Base-by-base conservation (phyloP, 2,329 filamentous ascomycete species). In the Chaetomiaceae sp. region DNA sequence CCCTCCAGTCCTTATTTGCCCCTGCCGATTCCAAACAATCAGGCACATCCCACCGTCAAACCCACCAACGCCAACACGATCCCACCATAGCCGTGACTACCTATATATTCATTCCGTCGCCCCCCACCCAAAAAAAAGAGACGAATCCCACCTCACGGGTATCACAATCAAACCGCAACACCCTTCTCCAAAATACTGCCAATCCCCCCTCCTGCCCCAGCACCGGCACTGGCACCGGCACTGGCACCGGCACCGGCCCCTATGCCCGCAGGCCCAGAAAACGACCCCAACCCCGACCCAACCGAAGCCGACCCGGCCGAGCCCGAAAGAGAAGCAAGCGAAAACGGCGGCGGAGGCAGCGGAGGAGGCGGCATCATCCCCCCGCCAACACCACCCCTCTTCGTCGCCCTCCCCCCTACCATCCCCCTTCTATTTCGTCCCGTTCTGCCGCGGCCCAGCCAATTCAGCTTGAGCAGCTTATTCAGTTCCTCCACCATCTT, bases 381-480 rank as follows among this genome's bases (percentile, higher is more conserved):
- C 37, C 3, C n/a, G 10, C 11, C 34, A 21, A 46, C 20, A 0
- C 47, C 66, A 0, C 61, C 75, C 46, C 78, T 69, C 58, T 73
- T 73, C 9, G 73, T 73, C 8, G 81, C 78, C 48, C 80, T 69
- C 0, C 78, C 80, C 2, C 90, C 91, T 0, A 97, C 91, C 66
- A 96, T 92, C 0, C 94, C 94, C 59, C 90, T 82, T 48, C 94
- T 75, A 69, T 97, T 95, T 58, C 94, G 78, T 0, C 94, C 94
- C 3, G 90, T 97, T 32, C 94, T 75, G 0, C 92, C 92, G 42
- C 94, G 78, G 0, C 92, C 92, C 1, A 99, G 78, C 94, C 94
- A 99, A 69, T 99, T 99, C 64, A 96, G 83, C 72, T 97, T 99
- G 56, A 99, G 75, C 62, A 94, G 84, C 65, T 89, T 86, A 53